Conservation (phyloP, 331 rosid species). For the Quercus tomentella region DNA sequence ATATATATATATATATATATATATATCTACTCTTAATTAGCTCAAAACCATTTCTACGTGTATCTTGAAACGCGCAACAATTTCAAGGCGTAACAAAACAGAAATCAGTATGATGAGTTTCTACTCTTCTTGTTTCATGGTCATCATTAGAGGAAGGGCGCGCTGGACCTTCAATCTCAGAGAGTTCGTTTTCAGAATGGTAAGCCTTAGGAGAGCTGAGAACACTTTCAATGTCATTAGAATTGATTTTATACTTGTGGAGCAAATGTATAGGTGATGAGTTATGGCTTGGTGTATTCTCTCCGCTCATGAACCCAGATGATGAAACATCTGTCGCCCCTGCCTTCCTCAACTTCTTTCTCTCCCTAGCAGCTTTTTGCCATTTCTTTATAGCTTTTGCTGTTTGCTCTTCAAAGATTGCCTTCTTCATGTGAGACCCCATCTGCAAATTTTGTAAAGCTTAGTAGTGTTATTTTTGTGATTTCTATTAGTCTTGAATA, state of each 20-base stretch:
- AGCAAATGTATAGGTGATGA: constrained; percentile 61
- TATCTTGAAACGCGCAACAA: too few species aligned
- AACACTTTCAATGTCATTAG: constrained; percentile 33
- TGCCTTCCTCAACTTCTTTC: constrained; percentile 35
- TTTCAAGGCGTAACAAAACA: constrained; percentile 45
- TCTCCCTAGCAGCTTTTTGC: constrained; percentile 52
- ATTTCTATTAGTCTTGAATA: too few species aligned
- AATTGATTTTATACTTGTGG: constrained; percentile 41
- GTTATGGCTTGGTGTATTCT: constrained; percentile 64
- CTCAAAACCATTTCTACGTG: background rate
- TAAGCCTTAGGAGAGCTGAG: constrained; percentile 46
- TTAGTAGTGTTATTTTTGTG: background rate
- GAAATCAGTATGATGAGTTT: constrained; percentile 33
- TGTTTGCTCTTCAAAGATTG: constrained; percentile 71
- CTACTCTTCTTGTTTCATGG: background rate
- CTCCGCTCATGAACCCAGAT: constrained; percentile 41
- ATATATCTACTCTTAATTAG: background rate
- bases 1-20: too few species aligned
- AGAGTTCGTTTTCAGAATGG: constrained; percentile 61
- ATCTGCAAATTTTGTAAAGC: constrained; percentile 34
- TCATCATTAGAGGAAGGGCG: constrained; percentile 11
- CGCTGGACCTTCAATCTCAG: constrained; percentile 33
- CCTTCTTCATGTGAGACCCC: constrained; percentile 74
- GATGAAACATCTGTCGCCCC: constrained; percentile 21
- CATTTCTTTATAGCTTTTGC: constrained; percentile 64